These are phyloP conservation scores for Lizonia empirigonia DNA, from an alignment of 2,329 filamentous ascomycete species.

Conservation along the genomic window DNA sequence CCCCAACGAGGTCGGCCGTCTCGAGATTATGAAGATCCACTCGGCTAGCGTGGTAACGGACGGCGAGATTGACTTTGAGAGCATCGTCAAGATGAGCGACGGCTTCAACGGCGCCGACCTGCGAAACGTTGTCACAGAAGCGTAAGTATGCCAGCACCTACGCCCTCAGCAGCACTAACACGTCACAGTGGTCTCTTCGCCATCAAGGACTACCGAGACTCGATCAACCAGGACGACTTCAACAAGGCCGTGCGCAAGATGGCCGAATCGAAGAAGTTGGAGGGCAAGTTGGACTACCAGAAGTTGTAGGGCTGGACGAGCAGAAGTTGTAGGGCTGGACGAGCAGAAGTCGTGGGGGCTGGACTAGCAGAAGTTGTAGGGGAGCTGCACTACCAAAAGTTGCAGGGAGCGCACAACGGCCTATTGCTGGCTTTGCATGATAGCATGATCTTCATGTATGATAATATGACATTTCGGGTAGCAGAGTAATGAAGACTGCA, in stretches of 20 bases:
- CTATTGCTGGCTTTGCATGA: constrained; percentile 27
- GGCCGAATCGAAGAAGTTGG: constrained; percentile 95
- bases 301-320: constrained; percentile 87
- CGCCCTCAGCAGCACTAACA: constrained; percentile 29
- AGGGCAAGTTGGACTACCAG: constrained; percentile 97
- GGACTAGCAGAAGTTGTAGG: constrained; percentile 99
- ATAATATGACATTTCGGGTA: constrained; percentile 25
- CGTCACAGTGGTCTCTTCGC: constrained; percentile 80
- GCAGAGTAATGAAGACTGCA: constrained; percentile 18
- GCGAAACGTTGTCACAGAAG: constrained; percentile 97
- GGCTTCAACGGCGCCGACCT: constrained; percentile 96
- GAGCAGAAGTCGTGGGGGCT: constrained; percentile 92
- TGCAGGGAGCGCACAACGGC: constrained; percentile 58
- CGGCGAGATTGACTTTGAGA: constrained; percentile 98
- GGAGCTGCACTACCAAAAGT: constrained; percentile 98
- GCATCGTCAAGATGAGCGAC: constrained; percentile 99
- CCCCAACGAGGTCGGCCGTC: constrained; percentile 92
- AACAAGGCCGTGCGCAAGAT: constrained; percentile 99
- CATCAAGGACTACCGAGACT: constrained; percentile 96
- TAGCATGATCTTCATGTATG: constrained; percentile 34
- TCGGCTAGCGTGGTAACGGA: constrained; percentile 83
- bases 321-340: constrained; percentile 98
- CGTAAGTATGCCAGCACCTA: constrained; percentile 65
- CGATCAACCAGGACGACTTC: constrained; percentile 98
- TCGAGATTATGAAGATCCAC: constrained; percentile 99